These are phyloP conservation scores for Cicer cuneatum DNA, from an alignment of 306 rosid genomes.

Conservation along the genomic window DNA sequence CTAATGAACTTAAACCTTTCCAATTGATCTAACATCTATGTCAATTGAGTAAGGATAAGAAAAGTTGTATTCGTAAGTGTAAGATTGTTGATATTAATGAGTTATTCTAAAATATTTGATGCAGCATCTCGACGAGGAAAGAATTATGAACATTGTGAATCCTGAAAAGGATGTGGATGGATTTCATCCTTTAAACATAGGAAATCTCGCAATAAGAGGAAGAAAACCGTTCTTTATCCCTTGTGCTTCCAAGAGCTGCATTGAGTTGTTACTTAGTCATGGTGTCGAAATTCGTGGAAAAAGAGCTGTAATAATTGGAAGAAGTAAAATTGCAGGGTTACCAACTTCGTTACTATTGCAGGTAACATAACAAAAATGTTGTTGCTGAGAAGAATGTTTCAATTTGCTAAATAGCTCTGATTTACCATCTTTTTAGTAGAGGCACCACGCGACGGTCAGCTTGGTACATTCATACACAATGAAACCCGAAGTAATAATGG, in stretches of 20 bases:
- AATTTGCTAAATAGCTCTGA: slow-evolving; percentile 37
- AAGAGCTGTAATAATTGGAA: slow-evolving; percentile 52
- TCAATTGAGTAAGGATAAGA: slow-evolving; percentile 1
- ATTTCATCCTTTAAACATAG: slow-evolving; percentile 55
- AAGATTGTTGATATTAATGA: not conserved
- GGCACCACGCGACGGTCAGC: slow-evolving; percentile 63
- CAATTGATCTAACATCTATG: not conserved
- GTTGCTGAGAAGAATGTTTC: slow-evolving; percentile 41
- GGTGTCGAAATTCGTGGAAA: slow-evolving; percentile 52
- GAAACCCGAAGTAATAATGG: slow-evolving; percentile 54
- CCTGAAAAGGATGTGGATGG: slow-evolving; percentile 63
- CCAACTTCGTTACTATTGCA: slow-evolving; percentile 57
- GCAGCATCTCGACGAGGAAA: slow-evolving; percentile 55
- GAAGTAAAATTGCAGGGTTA: slow-evolving; percentile 52
- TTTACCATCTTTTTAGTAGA: slow-evolving; percentile 46
- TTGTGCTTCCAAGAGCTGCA: slow-evolving; percentile 53
- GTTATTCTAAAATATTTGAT: slow-evolving; percentile 37
- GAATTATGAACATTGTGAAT: slow-evolving; percentile 41
- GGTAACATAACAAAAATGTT: slow-evolving; percentile 46
- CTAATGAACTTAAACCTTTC: not conserved
- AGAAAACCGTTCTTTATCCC: slow-evolving; percentile 55
- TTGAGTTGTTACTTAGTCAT: slow-evolving; percentile 49
- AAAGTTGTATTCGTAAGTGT: not conserved
- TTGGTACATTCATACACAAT: slow-evolving; percentile 53
- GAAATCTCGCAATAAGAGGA: slow-evolving; percentile 50